Percentiles rank a stretch among this genome's conserved stretches.
Evolutionary conservation across 805 yeast species (phyloP).

Genomic region (Candida boidinii): DNA sequence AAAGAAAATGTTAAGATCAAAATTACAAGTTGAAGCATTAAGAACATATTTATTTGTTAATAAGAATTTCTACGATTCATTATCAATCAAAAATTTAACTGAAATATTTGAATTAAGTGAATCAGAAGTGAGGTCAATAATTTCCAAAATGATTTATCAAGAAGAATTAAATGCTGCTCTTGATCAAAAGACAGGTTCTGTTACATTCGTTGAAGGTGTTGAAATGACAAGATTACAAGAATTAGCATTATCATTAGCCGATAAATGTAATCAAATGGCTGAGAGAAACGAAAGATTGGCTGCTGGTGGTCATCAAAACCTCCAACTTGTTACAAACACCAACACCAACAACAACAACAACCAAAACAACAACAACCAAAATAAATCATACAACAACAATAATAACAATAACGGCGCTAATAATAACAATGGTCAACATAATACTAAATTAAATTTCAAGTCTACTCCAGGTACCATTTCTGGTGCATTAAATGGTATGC

Average conservation of each 20-base stretch:
- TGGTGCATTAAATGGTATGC: no score
- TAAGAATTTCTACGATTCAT: constrained; percentile 64
- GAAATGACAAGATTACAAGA: constrained; percentile 83
- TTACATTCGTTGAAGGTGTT: constrained; percentile 67
- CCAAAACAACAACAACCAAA: constrained; percentile 2
- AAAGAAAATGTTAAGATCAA: constrained; percentile 62
- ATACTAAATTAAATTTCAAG: no score
- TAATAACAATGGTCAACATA: constrained; percentile 19
- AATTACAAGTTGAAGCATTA: constrained; percentile 83
- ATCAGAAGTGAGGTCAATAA: constrained; percentile 48
- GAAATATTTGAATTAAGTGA: constrained; percentile 55
- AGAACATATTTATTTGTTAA: constrained; percentile 88
- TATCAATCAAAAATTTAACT: constrained; percentile 61
- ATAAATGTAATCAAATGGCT: constrained; percentile 65
- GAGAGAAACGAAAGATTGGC: constrained; percentile 83
- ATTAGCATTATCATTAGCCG: constrained; percentile 76
- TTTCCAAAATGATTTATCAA: constrained; percentile 66
- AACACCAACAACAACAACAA: constrained; percentile 2
- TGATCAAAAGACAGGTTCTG: constrained; percentile 53
- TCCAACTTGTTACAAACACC: constrained; percentile 4
- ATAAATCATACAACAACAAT: constrained; percentile 9
- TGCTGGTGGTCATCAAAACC: constrained; percentile 56
- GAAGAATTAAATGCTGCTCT: constrained; percentile 74
- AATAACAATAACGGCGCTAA: constrained; percentile 10
- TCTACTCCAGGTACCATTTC: no score